Conservation (phyloP, 2,329 filamentous ascomycete species). For the Colletotrichum neosansevieriae region DNA sequence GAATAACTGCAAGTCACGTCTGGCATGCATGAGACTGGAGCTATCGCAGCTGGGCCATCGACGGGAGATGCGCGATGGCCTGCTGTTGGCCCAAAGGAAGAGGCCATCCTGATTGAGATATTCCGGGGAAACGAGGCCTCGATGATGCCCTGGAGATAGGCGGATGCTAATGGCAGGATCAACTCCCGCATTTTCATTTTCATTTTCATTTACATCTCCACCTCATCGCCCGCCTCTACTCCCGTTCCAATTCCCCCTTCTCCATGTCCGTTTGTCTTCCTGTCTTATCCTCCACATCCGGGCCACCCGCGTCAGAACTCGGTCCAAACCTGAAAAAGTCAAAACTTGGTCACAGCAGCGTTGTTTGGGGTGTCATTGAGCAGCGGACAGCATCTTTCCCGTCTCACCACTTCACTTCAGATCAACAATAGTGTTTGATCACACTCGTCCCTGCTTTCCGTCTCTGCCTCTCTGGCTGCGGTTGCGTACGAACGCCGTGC, state of each 20-base stretch:
- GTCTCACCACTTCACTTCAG: conserved; percentile 34
- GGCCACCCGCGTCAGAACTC: conserved; percentile 1
- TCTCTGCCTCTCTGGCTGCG: not conserved
- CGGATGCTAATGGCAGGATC: not conserved
- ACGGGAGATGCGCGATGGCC: not conserved
- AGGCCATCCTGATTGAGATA: not conserved
- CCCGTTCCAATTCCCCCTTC: not conserved
- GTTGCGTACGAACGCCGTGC: not conserved
- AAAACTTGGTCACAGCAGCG: conserved; percentile 23
- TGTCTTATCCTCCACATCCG: not conserved
- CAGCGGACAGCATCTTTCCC: conserved; percentile 24
- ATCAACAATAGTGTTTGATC: conserved; percentile 26
- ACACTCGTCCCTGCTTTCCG: conserved; percentile 5
- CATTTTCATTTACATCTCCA: no score
- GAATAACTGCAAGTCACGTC: conserved; percentile 13
- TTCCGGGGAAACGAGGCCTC: conserved; percentile 1
- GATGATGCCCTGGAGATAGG: not conserved
- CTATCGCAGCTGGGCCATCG: not conserved
- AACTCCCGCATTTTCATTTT: not conserved
- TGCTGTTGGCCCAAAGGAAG: conserved; percentile 19
- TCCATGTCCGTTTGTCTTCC: not conserved
- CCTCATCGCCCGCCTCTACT: no score
- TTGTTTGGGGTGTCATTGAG: conserved; percentile 38
- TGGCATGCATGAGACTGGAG: not conserved
- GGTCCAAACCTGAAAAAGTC: not conserved